Conservation (phyloP, 2,329 filamentous ascomycete species). For the Trichoderma oligosporum region DNA sequence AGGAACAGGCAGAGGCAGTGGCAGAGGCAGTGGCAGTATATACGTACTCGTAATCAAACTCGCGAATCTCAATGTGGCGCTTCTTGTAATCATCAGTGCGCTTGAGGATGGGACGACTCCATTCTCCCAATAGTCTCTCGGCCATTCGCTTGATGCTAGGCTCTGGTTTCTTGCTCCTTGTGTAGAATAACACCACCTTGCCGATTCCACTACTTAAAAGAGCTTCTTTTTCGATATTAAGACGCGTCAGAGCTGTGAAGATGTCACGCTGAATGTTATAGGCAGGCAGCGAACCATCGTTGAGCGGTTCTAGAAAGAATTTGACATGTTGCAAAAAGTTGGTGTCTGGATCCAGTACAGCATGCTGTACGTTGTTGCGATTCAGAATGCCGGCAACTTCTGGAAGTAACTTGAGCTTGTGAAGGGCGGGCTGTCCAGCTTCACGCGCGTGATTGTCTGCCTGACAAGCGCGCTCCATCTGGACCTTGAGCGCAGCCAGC, state of each 20-base stretch:
- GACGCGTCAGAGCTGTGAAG: constrained; percentile 71
- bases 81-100: constrained; percentile 94
- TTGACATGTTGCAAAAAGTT: constrained; percentile 93
- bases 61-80: constrained; percentile 61
- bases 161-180: constrained; percentile 87
- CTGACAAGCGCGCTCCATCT: constrained; percentile 87
- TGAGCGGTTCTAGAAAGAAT: constrained; percentile 94
- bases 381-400: constrained; percentile 86
- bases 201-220: constrained; percentile 89
- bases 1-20: background rate
- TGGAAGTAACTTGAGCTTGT: constrained; percentile 91
- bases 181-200: constrained; percentile 96
- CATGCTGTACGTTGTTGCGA: constrained; percentile 78
- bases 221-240: constrained; percentile 88
- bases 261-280: constrained; percentile 98
- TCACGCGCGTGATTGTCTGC: constrained; percentile 80
- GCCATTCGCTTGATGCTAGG: constrained; percentile 87
- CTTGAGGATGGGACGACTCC: constrained; percentile 92
- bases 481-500: constrained; percentile 79
- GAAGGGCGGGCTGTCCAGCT: constrained; percentile 73
- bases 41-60: constrained; percentile 61
- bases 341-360: constrained; percentile 87
- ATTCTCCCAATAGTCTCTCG: constrained; percentile 87
- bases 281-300: constrained; percentile 88
- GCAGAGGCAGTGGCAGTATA: background rate